Conservation (phyloP, 805 yeast genomes). For the Pichia cabralensis region DNA sequence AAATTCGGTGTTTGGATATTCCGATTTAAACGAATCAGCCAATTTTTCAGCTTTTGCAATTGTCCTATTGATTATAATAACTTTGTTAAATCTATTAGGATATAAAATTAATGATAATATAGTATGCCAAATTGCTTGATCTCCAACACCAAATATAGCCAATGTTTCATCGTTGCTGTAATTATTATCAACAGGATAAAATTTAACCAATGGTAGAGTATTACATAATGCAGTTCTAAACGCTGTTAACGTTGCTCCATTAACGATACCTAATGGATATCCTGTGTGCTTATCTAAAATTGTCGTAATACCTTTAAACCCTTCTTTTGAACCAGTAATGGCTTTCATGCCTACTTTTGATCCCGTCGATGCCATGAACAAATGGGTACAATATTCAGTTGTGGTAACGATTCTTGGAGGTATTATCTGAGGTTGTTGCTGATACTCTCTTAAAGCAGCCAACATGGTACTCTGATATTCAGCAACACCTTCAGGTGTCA, state of each 20-base stretch:
- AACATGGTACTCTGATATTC: conserved; percentile 30
- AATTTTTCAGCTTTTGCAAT: conserved; percentile 29
- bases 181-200: conserved; percentile 18
- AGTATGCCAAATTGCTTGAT: conserved; percentile 58
- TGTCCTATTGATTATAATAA: conserved; percentile 39
- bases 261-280: conserved; percentile 39
- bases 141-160: conserved; percentile 50
- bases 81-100: conserved; percentile 27
- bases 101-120: conserved; percentile 33
- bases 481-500: conserved; percentile 21
- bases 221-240: conserved; percentile 58
- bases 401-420: conserved; percentile 45
- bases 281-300: conserved; percentile 45
- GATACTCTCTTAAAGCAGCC: conserved; percentile 31
- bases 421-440: conserved; percentile 33
- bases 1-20: conserved; percentile 21
- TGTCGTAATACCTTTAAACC: conserved; percentile 49
- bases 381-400: conserved; percentile 34
- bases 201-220: conserved; percentile 34
- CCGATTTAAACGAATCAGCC: conserved; percentile 20
- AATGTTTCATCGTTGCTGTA: conserved; percentile 17
- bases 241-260: conserved; percentile 52
- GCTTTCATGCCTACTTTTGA: conserved; percentile 50
- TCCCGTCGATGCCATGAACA: conserved; percentile 60
- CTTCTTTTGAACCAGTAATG: conserved; percentile 45